A percentile compares a stretch with the other conserved stretches of the same genome.
phyloP scores from a whole-genome alignment of 208 protist genomes.

The Acanthamoeba culbertsoni region DNA sequence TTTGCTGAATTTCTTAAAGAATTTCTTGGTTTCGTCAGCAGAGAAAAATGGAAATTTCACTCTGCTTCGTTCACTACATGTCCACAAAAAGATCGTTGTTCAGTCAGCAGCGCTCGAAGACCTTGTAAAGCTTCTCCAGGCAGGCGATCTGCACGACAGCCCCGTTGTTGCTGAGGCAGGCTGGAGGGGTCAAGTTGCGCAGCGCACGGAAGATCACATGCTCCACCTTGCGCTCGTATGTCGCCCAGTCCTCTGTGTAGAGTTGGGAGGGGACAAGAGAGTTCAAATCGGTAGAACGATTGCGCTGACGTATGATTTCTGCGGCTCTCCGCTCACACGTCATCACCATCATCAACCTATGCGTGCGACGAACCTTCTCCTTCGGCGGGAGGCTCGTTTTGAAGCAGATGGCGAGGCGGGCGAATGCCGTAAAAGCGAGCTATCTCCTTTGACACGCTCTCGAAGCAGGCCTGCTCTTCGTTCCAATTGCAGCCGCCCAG shows the following conservation, averaged over 20 bases:
- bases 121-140: slow-evolving; percentile 77
- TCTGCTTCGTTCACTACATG: neutral
- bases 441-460: slow-evolving; percentile 63
- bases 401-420: neutral
- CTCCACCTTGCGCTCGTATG: slow-evolving; percentile 32
- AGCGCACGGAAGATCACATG: slow-evolving; percentile 76
- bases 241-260: slow-evolving; percentile 17
- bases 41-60: neutral
- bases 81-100: too few relatives aligned
- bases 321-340: too few relatives aligned
- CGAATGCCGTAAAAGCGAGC: slow-evolving; percentile 51
- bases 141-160: slow-evolving; percentile 74
- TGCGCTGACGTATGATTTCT: too few relatives aligned
- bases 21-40: too few relatives aligned
- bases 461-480: slow-evolving; percentile 70
- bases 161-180: slow-evolving; percentile 70
- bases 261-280: neutral
- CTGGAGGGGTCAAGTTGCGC: slow-evolving; percentile 60
- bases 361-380: neutral
- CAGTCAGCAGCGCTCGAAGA: slow-evolving; percentile 82
- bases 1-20: too few relatives aligned
- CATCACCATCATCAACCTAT: too few relatives aligned
- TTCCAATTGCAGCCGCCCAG: slow-evolving; percentile 66
- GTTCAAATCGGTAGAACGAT: neutral
- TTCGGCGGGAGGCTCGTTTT: neutral